A percentile compares a stretch with the other conserved stretches of the same genome.
phyloP scores from a whole-genome alignment of 225 moss, liverwort and hornwort species.

The Antitrichia curtipendula region DNA sequence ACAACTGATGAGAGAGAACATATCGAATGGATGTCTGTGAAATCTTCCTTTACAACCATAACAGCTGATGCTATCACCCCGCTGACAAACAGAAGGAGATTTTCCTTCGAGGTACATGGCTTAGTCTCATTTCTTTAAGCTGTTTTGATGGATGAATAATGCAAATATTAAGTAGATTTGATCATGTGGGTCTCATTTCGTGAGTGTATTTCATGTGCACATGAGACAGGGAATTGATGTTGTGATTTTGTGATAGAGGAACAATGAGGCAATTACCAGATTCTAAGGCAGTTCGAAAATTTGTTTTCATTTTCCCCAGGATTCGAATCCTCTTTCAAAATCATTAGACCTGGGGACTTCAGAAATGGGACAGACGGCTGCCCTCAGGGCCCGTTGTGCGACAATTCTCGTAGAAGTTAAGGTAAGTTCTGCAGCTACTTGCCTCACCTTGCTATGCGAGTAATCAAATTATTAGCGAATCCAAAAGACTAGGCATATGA shows the following conservation, averaged over 20 bases:
- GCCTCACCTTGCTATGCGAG: background rate
- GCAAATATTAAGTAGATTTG: background rate
- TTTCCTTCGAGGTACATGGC: conserved; percentile 23
- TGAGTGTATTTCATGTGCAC: background rate
- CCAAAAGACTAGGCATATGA: background rate
- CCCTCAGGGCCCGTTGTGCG: conserved; percentile 58
- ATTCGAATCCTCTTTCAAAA: background rate
- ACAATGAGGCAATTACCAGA: background rate
- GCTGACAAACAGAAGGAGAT: conserved; percentile 39
- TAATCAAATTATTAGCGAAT: background rate
- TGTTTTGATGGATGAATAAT: background rate
- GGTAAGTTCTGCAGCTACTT: conserved; percentile 11
- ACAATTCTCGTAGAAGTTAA: conserved; percentile 56
- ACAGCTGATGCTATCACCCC: conserved; percentile 63
- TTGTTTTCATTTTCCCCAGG: background rate
- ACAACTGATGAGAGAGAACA: conserved; percentile 23
- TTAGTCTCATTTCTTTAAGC: background rate
- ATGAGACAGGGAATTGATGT: background rate
- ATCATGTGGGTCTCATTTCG: background rate
- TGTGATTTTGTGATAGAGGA: background rate
- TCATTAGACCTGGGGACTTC: background rate
- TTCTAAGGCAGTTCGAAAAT: background rate
- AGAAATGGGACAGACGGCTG: conserved; percentile 23
- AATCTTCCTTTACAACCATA: conserved; percentile 70
- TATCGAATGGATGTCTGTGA: conserved; percentile 77